Conservation (phyloP, 1,284 basidiomycete genomes). For the Leccinum pallidistipes region DNA sequence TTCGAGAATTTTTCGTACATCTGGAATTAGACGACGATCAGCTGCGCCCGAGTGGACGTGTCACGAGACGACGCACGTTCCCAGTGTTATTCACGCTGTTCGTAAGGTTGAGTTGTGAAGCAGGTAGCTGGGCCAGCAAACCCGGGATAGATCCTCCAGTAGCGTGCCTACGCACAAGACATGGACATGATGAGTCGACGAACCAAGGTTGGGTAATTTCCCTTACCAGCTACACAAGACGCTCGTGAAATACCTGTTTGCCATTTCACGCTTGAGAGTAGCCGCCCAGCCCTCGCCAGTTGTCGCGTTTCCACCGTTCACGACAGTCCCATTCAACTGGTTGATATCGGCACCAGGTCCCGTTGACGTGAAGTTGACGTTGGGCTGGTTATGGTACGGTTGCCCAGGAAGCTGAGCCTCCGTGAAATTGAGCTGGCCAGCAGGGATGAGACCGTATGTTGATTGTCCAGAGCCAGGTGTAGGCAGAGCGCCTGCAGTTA, state of each 20-base stretch:
- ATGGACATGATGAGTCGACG: constrained; percentile 31
- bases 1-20: constrained; percentile 91
- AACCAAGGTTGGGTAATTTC: background rate
- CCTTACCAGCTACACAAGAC: constrained; percentile 86
- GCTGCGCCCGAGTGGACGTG: background rate
- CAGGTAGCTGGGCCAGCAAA: constrained; percentile 66
- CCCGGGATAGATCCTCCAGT: constrained; percentile 81
- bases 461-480: constrained; percentile 48
- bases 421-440: constrained; percentile 70
- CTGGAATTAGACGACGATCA: constrained; percentile 36
- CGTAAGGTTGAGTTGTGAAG: constrained; percentile 74
- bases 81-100: constrained; percentile 67
- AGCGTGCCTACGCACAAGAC: constrained; percentile 44
- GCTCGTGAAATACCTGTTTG: constrained; percentile 81
- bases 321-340: constrained; percentile 56
- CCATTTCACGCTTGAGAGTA: constrained; percentile 67
- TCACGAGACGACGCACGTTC: constrained; percentile 50
- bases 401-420: constrained; percentile 72
- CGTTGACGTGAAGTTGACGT: constrained; percentile 51
- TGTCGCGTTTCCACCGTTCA: constrained; percentile 71
- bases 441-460: constrained; percentile 68
- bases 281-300: constrained; percentile 67
- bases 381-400: constrained; percentile 43
- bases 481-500: constrained; percentile 56
- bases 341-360: constrained; percentile 63